Base-by-base conservation (phyloP, 2,329 filamentous ascomycete species). In the Fusarium musae region DNA sequence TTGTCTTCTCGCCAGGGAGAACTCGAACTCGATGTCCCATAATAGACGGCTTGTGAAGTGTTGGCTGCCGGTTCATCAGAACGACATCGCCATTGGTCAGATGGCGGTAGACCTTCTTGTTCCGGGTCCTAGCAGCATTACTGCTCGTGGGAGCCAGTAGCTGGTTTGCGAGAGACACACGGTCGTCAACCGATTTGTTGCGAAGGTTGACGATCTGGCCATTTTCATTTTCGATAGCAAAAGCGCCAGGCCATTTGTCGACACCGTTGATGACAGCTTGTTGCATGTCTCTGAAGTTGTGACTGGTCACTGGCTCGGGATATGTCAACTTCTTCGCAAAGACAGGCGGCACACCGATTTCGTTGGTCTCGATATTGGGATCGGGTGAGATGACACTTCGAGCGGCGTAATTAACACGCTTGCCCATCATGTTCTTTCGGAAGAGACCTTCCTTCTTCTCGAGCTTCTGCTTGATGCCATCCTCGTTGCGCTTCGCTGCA, bases 391-490 rank as follows among this genome's bases (percentile, higher is more conserved):
- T 99, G 81, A 99, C 96, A 88, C 93, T 97, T 81, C 96, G 93
- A 42, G 96, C 96, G 56, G 96, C 96, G 81, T 96, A 98, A 82
- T 99, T 98, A 84, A 99, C 96, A 86, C 96, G 95, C 87, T 99
- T 99, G 69, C 96, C 96, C 96, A 99, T 99, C 96, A 99, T 98
- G 83, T 99, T 98, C 86, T 97, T 98, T 78, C 96, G 89, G 87
- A 99, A 99, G 36, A 99, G 87, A 74, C 96, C 96, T 80, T 99
- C 97, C 84, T 99, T 99, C 87, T 99, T 99, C 84, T 99, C 96
- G 34, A 99, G 88, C 80, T 95, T 93, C 80, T 99, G 96, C 84
- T 99, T 99, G 84, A 99, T 97, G 76, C 97, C 96, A 72, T 97
- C 95, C 70, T 97, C 93, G 59, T 94, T 93, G 63, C 91, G 88